Evolutionary conservation across 129 eudicot species (phyloP), one percentile per base, ranked within the genome.

Genomic region (Cynara cardunculus): DNA sequence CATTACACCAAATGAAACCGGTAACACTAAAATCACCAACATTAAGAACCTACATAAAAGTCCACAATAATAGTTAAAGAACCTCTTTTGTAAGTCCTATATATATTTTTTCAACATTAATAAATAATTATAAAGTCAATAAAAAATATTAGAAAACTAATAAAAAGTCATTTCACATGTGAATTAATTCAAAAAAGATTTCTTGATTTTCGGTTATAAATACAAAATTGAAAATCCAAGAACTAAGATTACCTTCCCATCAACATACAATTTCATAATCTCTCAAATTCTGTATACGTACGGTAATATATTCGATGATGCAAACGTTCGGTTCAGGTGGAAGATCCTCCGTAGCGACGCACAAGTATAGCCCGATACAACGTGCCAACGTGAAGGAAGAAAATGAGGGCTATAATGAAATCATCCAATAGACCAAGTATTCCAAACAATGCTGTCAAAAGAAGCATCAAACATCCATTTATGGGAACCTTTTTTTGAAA

Each of bases 381-480:
- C 69, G 97, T 92, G 79, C 97, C 99, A 66, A 93, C 91, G 32
- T 96, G 92, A 71, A 96, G 87, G 91, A 93, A 91, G 86, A 90
- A 96, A 77, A 96, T 83, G 67, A 96, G 89, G 66, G 90, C 86
- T 44, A 96, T 87, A 27, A 96, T 88, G 79, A 84, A 31, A 89
- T 96, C 99, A 79, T 96, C 99, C 85, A 96, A 71, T 9, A 92
- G 87, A 83, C 99, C 99, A 49, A 96, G 82, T 28, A 96, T 75
- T 76, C 99, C 99, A 24, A 92, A 75, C 32, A 96, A 64, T 21
- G 87, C 99, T 96, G 98, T 64, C 67, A 71, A 77, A 53, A 75
- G 7, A 74, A 73, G 8, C 26, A 44, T 34, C 18, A 34, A 74
- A 11, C 25, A 19, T 19, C 44, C 46, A 66, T 25, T 35, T 41